phyloP scores from a whole-genome alignment of 495 filamentous ascomycete genomes.

The Cryomyces antarcticus region DNA sequence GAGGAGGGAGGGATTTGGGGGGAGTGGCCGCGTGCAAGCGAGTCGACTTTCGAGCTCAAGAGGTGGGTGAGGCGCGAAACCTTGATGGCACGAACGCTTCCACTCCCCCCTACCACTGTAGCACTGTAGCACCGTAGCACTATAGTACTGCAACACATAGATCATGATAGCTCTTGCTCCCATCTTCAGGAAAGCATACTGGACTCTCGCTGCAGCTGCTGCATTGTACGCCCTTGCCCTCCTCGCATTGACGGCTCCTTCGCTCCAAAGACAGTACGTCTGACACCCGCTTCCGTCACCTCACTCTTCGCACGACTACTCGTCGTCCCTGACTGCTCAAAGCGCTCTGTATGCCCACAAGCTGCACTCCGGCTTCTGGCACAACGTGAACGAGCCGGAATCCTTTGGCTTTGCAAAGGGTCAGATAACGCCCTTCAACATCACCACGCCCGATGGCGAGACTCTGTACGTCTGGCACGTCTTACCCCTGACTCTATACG shows the following conservation, averaged over 20 bases:
- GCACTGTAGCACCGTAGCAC: too few relatives aligned
- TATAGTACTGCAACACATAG: not conserved
- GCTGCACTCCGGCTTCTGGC: slow-evolving; percentile 40
- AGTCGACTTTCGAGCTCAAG: too few relatives aligned
- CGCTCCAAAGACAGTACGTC: slow-evolving; percentile 39
- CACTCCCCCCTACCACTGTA: too few relatives aligned
- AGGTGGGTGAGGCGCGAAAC: too few relatives aligned
- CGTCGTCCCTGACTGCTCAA: slow-evolving; percentile 2
- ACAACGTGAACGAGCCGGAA: slow-evolving; percentile 50
- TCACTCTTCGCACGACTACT: not conserved
- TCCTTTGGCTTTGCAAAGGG: slow-evolving; percentile 48
- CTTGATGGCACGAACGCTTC: too few relatives aligned
- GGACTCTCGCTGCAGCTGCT: slow-evolving; percentile 19
- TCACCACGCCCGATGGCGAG: slow-evolving; percentile 17
- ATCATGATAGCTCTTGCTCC: slow-evolving; percentile 9
- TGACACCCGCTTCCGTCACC: not conserved
- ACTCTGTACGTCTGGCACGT: slow-evolving; percentile 22
- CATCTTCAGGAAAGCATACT: slow-evolving; percentile 17
- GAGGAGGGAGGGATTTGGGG: too few relatives aligned
- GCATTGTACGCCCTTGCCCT: slow-evolving; percentile 22
- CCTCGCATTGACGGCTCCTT: slow-evolving; percentile 27
- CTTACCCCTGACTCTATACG: slow-evolving; percentile 18
- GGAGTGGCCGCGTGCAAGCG: too few relatives aligned
- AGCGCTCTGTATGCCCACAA: slow-evolving; percentile 65
- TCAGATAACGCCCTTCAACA: slow-evolving; percentile 20